These are phyloP conservation scores for Aspergillus hortae DNA, from an alignment of 2,329 filamentous ascomycete species.

Conservation along the genomic window DNA sequence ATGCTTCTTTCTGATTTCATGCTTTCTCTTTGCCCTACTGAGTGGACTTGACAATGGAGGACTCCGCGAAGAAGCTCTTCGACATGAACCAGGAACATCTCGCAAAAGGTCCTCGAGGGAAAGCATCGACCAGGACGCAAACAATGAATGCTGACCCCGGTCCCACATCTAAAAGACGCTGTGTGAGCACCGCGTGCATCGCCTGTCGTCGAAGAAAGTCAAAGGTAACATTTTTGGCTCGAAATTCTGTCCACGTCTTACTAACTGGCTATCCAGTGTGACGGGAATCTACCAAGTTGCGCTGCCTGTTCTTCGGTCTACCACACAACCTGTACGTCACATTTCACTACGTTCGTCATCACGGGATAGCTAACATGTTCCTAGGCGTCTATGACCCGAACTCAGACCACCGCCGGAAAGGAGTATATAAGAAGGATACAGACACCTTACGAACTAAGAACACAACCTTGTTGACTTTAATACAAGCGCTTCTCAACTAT, in stretches of 20 bases:
- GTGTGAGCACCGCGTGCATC: slow-evolving; percentile 80
- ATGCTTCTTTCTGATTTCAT: slow-evolving; percentile 17
- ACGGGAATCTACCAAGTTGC: slow-evolving; percentile 85
- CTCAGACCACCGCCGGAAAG: slow-evolving; percentile 92
- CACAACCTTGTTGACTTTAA: slow-evolving; percentile 84
- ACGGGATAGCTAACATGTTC: slow-evolving; percentile 14
- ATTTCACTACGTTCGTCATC: neutral
- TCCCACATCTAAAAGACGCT: slow-evolving; percentile 60
- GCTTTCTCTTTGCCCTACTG: slow-evolving; percentile 19
- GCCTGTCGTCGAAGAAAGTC: slow-evolving; percentile 76
- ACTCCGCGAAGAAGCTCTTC: slow-evolving; percentile 16
- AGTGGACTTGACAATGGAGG: slow-evolving; percentile 26
- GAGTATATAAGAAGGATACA: slow-evolving; percentile 91
- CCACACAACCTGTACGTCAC: slow-evolving; percentile 39
- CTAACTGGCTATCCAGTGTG: slow-evolving; percentile 55
- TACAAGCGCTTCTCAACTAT: slow-evolving; percentile 89
- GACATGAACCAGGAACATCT: slow-evolving; percentile 10
- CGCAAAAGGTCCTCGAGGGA: slow-evolving; percentile 14
- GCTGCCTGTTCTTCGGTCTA: slow-evolving; percentile 97
- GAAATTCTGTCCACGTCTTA: slow-evolving; percentile 1
- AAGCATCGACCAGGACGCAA: slow-evolving; percentile 20
- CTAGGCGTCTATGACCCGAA: slow-evolving; percentile 94
- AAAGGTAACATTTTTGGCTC: slow-evolving; percentile 48
- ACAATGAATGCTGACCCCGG: slow-evolving; percentile 28
- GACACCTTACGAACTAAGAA: slow-evolving; percentile 83